phyloP scores from a whole-genome alignment of 78 protist species.

The Dictyostelium purpureum region DNA sequence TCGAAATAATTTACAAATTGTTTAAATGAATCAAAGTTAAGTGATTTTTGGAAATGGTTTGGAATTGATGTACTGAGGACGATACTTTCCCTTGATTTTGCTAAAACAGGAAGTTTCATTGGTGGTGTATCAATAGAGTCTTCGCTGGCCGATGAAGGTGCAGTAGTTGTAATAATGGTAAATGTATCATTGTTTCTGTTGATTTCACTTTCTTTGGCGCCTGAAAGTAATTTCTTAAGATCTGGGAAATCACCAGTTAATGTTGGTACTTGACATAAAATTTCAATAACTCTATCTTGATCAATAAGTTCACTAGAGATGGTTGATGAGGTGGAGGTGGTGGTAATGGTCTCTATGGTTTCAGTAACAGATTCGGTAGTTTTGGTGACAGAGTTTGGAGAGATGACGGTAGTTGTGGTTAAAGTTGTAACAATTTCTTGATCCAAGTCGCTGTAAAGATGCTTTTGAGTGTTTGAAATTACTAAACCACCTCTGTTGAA shows the following conservation, averaged over 20 bases:
- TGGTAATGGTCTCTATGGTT: not conserved
- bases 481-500: not conserved
- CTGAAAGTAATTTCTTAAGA: not conserved
- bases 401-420: conserved; percentile 6
- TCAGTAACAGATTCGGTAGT: not conserved
- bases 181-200: not conserved
- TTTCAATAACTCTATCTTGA: conserved; percentile 8
- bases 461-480: not conserved
- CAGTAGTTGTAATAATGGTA: not conserved
- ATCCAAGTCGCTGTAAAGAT: not conserved
- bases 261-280: not conserved
- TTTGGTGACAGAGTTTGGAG: not conserved
- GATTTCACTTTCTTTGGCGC: not conserved
- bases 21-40: conserved; percentile 62
- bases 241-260: not conserved
- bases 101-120: not conserved
- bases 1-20: conserved; percentile 7
- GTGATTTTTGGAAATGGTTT: conserved; percentile 4
- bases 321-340: not conserved
- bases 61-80: not conserved
- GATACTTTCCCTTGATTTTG: not conserved
- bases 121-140: not conserved
- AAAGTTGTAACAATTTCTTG: not conserved
- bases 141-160: not conserved
- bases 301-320: not conserved